Base-by-base conservation (phyloP, 1,284 basidiomycete genomes). In the Austroboletus sp. region DNA sequence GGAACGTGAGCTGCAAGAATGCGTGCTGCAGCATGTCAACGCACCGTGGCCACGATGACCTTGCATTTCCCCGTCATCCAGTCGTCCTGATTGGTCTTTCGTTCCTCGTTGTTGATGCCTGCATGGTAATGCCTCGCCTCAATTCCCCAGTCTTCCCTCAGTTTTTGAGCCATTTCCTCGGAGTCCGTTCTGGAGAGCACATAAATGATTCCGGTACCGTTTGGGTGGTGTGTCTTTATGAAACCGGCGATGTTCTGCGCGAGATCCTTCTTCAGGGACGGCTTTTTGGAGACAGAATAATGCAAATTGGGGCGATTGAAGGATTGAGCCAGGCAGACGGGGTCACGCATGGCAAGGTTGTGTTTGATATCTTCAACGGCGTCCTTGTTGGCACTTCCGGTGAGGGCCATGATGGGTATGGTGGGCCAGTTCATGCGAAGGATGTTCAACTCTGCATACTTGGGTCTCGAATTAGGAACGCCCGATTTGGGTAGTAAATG, bases 341-440 rank as follows among this genome's bases (percentile, higher is more conserved):
- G 84, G 39, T 74, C 61, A 16, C 57, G 54, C 45, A 96, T 78
- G n/a, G 74, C 68, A 9, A 98, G 78, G 16, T 78, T 78, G 9
- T 70, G 63, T 48, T 87, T 78, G 61, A 98, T 88, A 61, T 98
- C 93, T 26, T 79, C 71, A 48, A 85, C 78, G 2, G 87, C 86
- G 42, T 82, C 74, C 39, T 75, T 70, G 51, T 87, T 90, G 1
- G 94, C 96, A 0, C 95, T 98, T 1, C 93, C 96, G 0, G 96
- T 98, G 38, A 98, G 74, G 0, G 95, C 96, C 80, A 97, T 97
- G 59, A 98, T 85, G 0, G 95, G 95, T 1, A 94, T 76, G 3
- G 70, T 62, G 0, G 89, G 87, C 66, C 82, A 98, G 10, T 78
- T 74, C 16, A 74, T 65, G 26, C 91, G 83, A 33, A 98, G 72